Percentiles rank a stretch among this genome's conserved stretches.
These are phyloP conservation scores for Acacia melanoxylon DNA, from an alignment of 306 rosid species.

Conservation along the genomic window DNA sequence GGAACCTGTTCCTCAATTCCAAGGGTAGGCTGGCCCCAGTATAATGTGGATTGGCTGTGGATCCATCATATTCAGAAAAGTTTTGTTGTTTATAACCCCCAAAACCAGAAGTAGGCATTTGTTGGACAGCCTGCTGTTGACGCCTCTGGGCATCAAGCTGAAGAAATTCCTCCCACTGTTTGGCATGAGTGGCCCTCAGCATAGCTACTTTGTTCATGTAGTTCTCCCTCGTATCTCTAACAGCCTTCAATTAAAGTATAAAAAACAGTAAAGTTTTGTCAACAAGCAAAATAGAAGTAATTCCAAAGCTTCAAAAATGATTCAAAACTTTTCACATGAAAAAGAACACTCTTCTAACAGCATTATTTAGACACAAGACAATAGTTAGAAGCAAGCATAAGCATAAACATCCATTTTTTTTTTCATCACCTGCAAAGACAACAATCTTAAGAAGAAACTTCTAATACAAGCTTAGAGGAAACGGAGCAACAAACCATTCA, in stretches of 20 bases:
- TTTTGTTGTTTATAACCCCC: conserved; percentile 71
- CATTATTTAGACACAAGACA: background rate
- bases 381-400: background rate
- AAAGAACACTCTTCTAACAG: background rate
- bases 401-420: conserved; percentile 2
- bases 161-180: conserved; percentile 90
- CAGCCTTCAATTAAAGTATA: conserved; percentile 51
- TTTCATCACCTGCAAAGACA: conserved; percentile 18
- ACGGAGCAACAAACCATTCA: background rate
- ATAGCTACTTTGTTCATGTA: conserved; percentile 72
- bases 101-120: conserved; percentile 58
- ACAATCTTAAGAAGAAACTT: conserved; percentile 1
- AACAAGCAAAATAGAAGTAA: background rate
- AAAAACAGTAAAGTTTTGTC: background rate
- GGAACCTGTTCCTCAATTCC: conserved; percentile 79
- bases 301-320: background rate
- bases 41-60: conserved; percentile 59
- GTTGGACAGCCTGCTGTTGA: conserved; percentile 77
- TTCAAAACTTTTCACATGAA: background rate
- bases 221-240: conserved; percentile 83
- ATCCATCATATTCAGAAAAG: conserved; percentile 68
- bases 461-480: background rate
- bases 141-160: conserved; percentile 75
- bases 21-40: conserved; percentile 57
- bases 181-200: conserved; percentile 68